Conservation (phyloP, 768 basidiomycete genomes). For the Auriscalpium orientale region DNA sequence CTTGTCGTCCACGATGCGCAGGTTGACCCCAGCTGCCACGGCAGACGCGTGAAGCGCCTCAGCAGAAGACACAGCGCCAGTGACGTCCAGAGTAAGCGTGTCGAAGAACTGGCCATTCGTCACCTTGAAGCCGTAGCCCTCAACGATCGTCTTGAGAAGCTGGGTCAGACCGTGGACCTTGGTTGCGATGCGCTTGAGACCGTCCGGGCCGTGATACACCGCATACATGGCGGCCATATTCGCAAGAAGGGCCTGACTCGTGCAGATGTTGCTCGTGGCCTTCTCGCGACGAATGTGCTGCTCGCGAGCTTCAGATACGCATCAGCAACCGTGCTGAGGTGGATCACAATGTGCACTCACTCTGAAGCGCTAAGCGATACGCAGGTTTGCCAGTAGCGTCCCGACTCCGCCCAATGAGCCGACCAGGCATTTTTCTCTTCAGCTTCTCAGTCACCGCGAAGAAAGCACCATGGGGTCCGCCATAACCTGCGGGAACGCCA, state of each 20-base stretch:
- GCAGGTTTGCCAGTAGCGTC: constrained; percentile 81
- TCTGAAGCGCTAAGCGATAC: constrained; percentile 90
- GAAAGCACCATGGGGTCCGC: constrained; percentile 96
- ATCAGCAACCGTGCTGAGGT: not conserved
- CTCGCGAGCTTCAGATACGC: constrained; percentile 63
- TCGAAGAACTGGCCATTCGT: constrained; percentile 83
- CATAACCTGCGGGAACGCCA: constrained; percentile 95
- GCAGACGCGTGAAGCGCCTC: constrained; percentile 65
- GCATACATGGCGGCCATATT: constrained; percentile 99
- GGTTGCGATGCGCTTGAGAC: constrained; percentile 75
- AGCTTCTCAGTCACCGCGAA: constrained; percentile 88
- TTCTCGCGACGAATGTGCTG: constrained; percentile 97
- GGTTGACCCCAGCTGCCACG: constrained; percentile 63
- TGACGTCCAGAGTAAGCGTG: constrained; percentile 75
- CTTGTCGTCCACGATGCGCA: constrained; percentile 67
- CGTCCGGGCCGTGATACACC: constrained; percentile 89
- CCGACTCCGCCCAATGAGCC: constrained; percentile 85
- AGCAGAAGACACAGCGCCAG: constrained; percentile 45
- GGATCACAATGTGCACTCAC: constrained; percentile 37
- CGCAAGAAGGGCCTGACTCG: constrained; percentile 92
- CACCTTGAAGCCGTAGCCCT: constrained; percentile 66
- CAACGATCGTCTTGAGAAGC: constrained; percentile 59
- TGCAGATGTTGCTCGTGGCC: constrained; percentile 98
- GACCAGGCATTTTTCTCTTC: constrained; percentile 98
- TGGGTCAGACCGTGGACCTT: constrained; percentile 88